These are phyloP conservation scores for Tuber magnatum DNA, from an alignment of 495 filamentous ascomycete species.

Conservation along the genomic window DNA sequence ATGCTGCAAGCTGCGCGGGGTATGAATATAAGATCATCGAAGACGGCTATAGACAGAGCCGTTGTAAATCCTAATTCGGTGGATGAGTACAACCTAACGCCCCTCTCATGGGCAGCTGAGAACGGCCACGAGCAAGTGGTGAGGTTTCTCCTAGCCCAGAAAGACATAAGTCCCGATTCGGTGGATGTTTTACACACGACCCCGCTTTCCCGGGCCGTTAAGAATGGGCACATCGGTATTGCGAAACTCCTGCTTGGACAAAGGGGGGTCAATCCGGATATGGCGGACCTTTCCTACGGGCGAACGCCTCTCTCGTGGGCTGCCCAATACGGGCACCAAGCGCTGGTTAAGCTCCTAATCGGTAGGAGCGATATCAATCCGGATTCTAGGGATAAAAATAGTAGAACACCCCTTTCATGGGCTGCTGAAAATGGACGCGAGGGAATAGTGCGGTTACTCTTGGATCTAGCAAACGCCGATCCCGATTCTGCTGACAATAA, in stretches of 20 bases:
- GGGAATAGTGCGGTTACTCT: not conserved
- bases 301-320: conserved; percentile 33
- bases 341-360: conserved; percentile 9
- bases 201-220: conserved; percentile 28
- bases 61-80: conserved; percentile 2
- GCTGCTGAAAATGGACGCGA: not conserved
- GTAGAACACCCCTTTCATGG: not conserved
- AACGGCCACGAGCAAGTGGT: conserved; percentile 24
- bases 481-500: not conserved
- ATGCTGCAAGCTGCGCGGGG: not conserved
- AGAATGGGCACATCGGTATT: conserved; percentile 19
- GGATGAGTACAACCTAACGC: conserved; percentile 1
- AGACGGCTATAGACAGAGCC: not conserved
- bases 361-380: not conserved
- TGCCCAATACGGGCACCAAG: conserved; percentile 23
- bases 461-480: not conserved
- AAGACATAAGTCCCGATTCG: conserved; percentile 19
- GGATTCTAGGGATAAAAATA: not conserved
- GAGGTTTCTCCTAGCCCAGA: conserved; percentile 4
- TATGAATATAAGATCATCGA: not conserved
- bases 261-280: conserved; percentile 12
- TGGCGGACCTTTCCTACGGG: conserved; percentile 23
- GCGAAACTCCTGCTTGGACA: conserved; percentile 23
- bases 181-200: conserved; percentile 17
- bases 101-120: conserved; percentile 7